Base-by-base conservation (phyloP, 192 early-diverging fungal genomes). In the Backusella tuberculispora region DNA sequence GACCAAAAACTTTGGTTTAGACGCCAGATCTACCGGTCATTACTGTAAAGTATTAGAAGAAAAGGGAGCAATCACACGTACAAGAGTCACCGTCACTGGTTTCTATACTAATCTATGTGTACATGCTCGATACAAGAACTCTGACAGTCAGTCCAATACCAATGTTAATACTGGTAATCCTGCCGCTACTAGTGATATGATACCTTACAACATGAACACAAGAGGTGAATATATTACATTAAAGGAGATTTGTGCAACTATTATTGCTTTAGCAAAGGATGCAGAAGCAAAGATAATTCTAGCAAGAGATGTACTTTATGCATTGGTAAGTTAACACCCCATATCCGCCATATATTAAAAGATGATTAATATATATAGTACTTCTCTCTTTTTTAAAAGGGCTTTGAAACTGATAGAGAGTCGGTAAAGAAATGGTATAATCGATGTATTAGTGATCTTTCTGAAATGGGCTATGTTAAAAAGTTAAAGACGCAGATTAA, bases 21-120 rank as follows among this genome's bases (percentile, higher is more conserved):
- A 78, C 26, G 12, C 71, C 37, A 37, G 76, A 45, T 73, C 76
- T 0, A 78, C 76, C 7, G 76, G 76, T 6, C 71, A 72, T 60
- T 78, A 78, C 47, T 63, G 72, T 17, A 73, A 72, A 53, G 46
- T 47, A 60, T 26, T 78, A n/a, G 76, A 78, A 38, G 64, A 78
- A 12, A 66, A 44, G 26, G 76, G 76, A 13, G 26, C 66, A 17
- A 72, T 73, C 44, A 72, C 73, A 68, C 65, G 71, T 26, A 17
- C 29, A 6, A 12, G 40, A 29, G 24, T 63, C 63, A 63, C 76
- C 0, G 5, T 37, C n/a, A n/a, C 8, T 3, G 44, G 42, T 15
- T 43, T 48, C 3, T 64, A 42, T 44, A 78, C 76, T 3, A 78
- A 73, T 24, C 5, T 71, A 19, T 78, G 76, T 53, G 21, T 73